Evolutionary conservation across 768 basidiomycete species (phyloP), one percentile per base, ranked within the genome.

Genomic region (Phylloporus arenicola): DNA sequence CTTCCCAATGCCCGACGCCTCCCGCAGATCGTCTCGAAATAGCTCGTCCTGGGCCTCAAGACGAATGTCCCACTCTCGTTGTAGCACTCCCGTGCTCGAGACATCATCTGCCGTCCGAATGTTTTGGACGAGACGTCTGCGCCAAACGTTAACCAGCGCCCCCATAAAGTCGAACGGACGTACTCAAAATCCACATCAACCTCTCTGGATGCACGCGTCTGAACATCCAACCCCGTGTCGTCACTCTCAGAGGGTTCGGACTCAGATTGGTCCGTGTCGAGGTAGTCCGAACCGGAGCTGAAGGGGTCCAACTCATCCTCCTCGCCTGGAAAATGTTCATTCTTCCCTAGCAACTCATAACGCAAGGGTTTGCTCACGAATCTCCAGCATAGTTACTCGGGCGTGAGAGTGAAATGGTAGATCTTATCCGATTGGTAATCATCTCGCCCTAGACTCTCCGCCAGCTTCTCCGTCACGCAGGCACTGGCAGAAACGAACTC

Each of bases 11-110:
- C 88, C 88, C 9, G 86, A 85, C 6, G 86, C 87, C 38, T 73
- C 79, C 14, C 86, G 77, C 45, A 91, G 69, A 58, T 89, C 86
- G 50, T 89, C 84, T 13, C 78, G 80, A 60, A 90, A 86, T 55
- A 83, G 79, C 1, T 77, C 77, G 12, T 87, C 81, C 50, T 75
- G 74, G 47, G 88, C 83, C 58, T 84, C 80, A 39, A 86, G 77
- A 47, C 73, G 77, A 33, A 87, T 78, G 53, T 90, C 84, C 86
- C 89, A 92, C 50, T 84, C 81, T 49, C 79, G 78, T 33, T 77
- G 73, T 20, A 88, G 67, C 34, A 80, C 65, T 0, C 75, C 77
- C 3, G 75, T 54, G 16, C 63, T 65, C 2, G 75, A 70, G 6
- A 69, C 64, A 14, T 72, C 75, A 47, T 82, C 76, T 29, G 75